Base-by-base conservation (phyloP, 306 rosid genomes). In the Acacia crassicarpa region DNA sequence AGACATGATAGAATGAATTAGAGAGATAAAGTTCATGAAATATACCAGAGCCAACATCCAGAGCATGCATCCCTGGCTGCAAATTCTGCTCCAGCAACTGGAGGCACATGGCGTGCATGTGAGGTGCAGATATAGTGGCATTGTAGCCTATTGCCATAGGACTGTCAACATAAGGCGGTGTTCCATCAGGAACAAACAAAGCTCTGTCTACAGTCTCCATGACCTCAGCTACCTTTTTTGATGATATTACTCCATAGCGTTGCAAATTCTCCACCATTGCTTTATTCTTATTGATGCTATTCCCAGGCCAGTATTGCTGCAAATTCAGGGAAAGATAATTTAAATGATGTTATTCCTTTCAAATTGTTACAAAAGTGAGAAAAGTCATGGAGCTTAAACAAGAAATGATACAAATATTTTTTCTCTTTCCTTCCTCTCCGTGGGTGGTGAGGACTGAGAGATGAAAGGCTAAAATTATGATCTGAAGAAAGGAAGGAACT, bases 71-170 rank as follows among this genome's bases (percentile, higher is more conserved):
- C 81, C 96, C 98, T 23, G 99, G 98, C 85, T 86, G 92, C 93
- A 96, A 87, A 80, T 96, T 84, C 72, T 93, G 69, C 82, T 93
- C 94, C 80, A 96, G 88, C 84, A 96, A 87, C 74, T 93, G 92
- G 81, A 96, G 98, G 88, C 99, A 96, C 17, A 85, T 93, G 8
- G 94, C 99, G 49, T 96, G 99, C 99, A 96, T 96, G 73, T 96
- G 99, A 67, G 99, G 99, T 30, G 99, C 99, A 81, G 99, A 96
- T 81, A 96, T 96, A 51, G 99, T 96, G 65, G 91, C 99, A 88
- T 96, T 96, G 78, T 89, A 93, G 23, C 99, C 99, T 74, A 96
- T 93, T 1, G 95, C 80, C 94, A 93, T 72, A 62, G 99, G 98
- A 68, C 88, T 89, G 59, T 96, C 99, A 15, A 82, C 90, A 85